Evolutionary conservation across 768 basidiomycete genomes (phyloP).

Genomic region (Psilocybe subaeruginosa): DNA sequence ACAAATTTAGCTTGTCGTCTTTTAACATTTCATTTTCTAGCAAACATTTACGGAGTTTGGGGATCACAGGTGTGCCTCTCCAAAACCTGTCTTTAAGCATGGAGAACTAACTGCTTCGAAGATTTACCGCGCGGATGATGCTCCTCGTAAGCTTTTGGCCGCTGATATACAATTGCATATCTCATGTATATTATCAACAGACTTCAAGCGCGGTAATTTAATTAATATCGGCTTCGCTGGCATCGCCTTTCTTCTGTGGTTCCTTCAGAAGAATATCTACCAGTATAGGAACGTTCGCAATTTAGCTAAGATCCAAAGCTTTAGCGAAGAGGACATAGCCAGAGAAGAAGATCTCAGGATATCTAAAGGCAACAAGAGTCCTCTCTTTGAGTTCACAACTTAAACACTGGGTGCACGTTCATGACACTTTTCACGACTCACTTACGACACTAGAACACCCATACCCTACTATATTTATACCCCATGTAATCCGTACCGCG

Average conservation of each 20-base stretch:
- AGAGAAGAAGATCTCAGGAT: constrained; percentile 29
- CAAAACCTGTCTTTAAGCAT: neutral
- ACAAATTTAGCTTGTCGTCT: neutral
- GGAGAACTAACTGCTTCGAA: neutral
- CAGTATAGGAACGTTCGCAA: constrained; percentile 29
- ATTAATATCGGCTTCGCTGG: constrained; percentile 38
- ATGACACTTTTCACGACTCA: constrained; percentile 13
- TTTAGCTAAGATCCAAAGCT: constrained; percentile 16
- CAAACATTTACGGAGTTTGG: constrained; percentile 34
- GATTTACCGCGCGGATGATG: constrained; percentile 41
- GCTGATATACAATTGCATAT: neutral
- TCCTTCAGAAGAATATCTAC: constrained; percentile 35
- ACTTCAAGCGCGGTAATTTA: constrained; percentile 37
- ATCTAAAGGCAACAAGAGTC: constrained; percentile 35
- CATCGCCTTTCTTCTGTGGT: constrained; percentile 34
- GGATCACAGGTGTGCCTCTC: constrained; percentile 27
- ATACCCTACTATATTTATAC: neutral
- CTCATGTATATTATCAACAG: constrained; percentile 13
- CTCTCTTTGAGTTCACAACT: constrained; percentile 35
- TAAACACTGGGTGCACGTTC: neutral
- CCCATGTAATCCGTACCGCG: neutral
- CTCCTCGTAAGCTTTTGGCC: constrained; percentile 28
- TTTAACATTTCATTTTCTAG: constrained; percentile 7
- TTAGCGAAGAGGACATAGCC: constrained; percentile 27
- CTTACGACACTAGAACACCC: neutral